Conservation (phyloP, 108 stramenopile genomes). For the Skeletonema costatum region DNA sequence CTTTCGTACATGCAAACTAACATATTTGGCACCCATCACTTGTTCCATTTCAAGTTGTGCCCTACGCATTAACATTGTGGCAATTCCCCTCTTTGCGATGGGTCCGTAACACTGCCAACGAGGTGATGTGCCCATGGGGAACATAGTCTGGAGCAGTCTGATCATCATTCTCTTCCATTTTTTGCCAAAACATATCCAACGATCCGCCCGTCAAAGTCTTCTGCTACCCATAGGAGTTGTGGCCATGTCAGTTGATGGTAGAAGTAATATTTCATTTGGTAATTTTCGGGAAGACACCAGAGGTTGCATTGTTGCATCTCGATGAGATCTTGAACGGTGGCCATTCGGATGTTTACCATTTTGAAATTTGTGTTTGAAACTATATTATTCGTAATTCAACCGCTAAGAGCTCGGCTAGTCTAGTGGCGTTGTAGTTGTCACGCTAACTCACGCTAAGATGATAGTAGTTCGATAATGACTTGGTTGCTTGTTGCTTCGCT, state of each 20-base stretch:
- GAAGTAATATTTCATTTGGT: constrained; percentile 97
- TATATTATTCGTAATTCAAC: too few relatives aligned
- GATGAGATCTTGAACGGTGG: constrained; percentile 90
- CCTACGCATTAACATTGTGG: constrained; percentile 90
- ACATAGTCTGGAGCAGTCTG: constrained; percentile 35
- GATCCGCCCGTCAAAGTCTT: constrained; percentile 92
- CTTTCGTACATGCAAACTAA: constrained; percentile 96
- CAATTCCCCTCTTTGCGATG: constrained; percentile 95
- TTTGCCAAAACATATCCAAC: constrained; percentile 99
- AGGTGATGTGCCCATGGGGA: constrained; percentile 95
- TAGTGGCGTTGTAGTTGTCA: too few relatives aligned
- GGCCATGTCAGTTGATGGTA: constrained; percentile 99
- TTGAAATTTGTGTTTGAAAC: background rate
- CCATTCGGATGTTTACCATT: constrained; percentile 93
- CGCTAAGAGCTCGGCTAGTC: too few relatives aligned
- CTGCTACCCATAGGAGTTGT: constrained; percentile 97
- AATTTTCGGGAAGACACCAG: constrained; percentile 99
- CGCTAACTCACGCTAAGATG: too few relatives aligned
- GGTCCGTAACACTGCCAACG: constrained; percentile 92
- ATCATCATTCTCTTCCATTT: constrained; percentile 92
- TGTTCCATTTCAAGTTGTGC: constrained; percentile 92
- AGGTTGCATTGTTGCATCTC: constrained; percentile 98
- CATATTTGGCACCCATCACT: constrained; percentile 94
- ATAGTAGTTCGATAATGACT: too few relatives aligned
- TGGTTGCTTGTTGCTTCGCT: too few relatives aligned